phyloP scores from a whole-genome alignment of 129 eudicot species.

The Flaveria ramosissima region DNA sequence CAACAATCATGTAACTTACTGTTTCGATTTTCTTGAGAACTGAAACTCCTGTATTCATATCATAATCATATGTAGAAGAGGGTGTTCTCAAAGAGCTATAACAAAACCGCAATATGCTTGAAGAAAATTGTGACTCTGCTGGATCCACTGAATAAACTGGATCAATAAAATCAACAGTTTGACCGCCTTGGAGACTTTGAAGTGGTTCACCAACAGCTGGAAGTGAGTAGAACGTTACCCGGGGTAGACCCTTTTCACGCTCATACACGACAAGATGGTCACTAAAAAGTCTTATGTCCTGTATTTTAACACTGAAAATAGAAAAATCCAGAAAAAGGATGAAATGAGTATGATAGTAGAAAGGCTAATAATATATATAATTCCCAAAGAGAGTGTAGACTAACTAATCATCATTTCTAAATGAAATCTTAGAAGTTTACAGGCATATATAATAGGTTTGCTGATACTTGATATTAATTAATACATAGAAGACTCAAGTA shows the following conservation, averaged over 20 bases:
- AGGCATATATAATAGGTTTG: no score
- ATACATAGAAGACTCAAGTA: no score
- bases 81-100: conserved; percentile 92
- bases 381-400: conserved; percentile 3
- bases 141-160: conserved; percentile 74
- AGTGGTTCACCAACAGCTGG: conserved; percentile 77
- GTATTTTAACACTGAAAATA: conserved; percentile 71
- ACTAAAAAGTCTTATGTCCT: conserved; percentile 62
- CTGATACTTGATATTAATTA: no score
- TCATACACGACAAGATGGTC: conserved; percentile 85
- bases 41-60: conserved; percentile 81
- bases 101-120: conserved; percentile 64
- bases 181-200: conserved; percentile 70
- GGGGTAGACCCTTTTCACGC: conserved; percentile 81
- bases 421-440: no score
- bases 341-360: neutral
- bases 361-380: conserved; percentile 9
- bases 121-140: conserved; percentile 70
- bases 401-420: neutral
- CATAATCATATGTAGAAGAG: conserved; percentile 82
- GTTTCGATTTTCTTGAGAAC: conserved; percentile 83
- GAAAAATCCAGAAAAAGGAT: neutral
- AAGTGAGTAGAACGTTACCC: conserved; percentile 60
- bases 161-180: conserved; percentile 70
- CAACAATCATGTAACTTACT: conserved; percentile 46